Evolutionary conservation across 345 rosid species (phyloP), one percentile per base, ranked within the genome.

Genomic region (Balakata baccata): DNA sequence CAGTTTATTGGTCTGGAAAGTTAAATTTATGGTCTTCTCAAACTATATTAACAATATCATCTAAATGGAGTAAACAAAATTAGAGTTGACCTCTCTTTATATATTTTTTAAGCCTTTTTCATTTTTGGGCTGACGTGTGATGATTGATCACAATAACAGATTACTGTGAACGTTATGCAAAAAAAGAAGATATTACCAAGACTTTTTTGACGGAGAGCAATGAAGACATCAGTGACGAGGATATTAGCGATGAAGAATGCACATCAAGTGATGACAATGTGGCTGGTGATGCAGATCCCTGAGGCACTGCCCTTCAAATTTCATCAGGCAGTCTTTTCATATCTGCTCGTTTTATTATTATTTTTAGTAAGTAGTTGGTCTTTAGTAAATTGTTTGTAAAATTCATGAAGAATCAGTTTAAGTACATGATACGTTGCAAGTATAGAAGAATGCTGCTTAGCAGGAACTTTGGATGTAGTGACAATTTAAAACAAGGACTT

Each of bases 151-250:
- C 60, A n/a, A 58, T 70, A 37, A 62, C 68, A 78, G 82, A 82
- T 53, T 78, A 82, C 41, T 78, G 85, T n/a, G 75, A 78, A 72
- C 77, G 74, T 38, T 78, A 78, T 47, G 85, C 85, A 14, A 78
- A 75, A 76, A 69, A 79, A 74, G 79, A 74, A 72, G 64, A 75
- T 65, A 69, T 78, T 45, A 29, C 49, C 45, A 70, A 53, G 41
- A 38, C 73, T 53, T n/a, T 46, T n/a, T 41, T 61, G 6, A 74
- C 74, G 58, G 85, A 77, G 9, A 71, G 77, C 54, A 78, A 77
- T 67, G 83, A 67, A 38, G 82, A 78, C 46, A 23, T 75, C 54
- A 79, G 78, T 63, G 77, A 79, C 2, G 79, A 67, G 52, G 75
- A 79, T 10, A 49, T 66, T 37, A 79, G 83, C 76, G 81, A 82